Percentiles rank a stretch among this genome's conserved stretches.
Evolutionary conservation across 1,284 basidiomycete species (phyloP).

Genomic region (Microbotryum silenes-acaulis): DNA sequence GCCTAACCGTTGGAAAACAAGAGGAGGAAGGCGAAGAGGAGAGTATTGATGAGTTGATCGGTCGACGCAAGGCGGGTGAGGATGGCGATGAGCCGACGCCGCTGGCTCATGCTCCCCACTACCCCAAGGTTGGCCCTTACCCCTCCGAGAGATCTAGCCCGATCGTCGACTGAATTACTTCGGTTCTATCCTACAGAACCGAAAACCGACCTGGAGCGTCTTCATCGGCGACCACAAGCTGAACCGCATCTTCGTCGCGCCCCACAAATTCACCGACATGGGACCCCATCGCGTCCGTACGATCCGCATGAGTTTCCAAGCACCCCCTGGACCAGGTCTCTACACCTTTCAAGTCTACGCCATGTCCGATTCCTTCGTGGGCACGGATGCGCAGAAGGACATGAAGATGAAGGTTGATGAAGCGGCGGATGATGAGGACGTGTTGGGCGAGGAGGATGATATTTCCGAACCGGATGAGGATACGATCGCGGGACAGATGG

Average conservation of each 20-base stretch:
- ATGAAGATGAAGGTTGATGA: constrained; percentile 82
- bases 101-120: constrained; percentile 83
- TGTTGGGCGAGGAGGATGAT: constrained; percentile 62
- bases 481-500: constrained; percentile 94
- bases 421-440: constrained; percentile 51
- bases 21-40: constrained; percentile 51
- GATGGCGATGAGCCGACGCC: constrained; percentile 48
- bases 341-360: constrained; percentile 86
- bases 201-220: constrained; percentile 74
- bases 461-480: constrained; percentile 96
- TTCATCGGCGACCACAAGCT: constrained; percentile 88
- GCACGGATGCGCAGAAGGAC: constrained; percentile 65
- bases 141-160: not conserved
- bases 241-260: constrained; percentile 83
- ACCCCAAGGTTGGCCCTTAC: constrained; percentile 63
- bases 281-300: constrained; percentile 60
- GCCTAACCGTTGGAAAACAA: constrained; percentile 35
- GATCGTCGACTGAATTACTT: constrained; percentile 1
- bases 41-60: constrained; percentile 60
- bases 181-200: constrained; percentile 48
- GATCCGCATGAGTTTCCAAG: constrained; percentile 90
- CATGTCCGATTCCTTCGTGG: constrained; percentile 79
- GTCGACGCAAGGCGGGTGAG: constrained; percentile 52
- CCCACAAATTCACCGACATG: constrained; percentile 67
- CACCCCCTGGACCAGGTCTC: constrained; percentile 71